Percentiles rank a stretch among this genome's conserved stretches.
Evolutionary conservation across 169 alveolate species (phyloP).

Genomic region (Theileria luwenshuni): DNA sequence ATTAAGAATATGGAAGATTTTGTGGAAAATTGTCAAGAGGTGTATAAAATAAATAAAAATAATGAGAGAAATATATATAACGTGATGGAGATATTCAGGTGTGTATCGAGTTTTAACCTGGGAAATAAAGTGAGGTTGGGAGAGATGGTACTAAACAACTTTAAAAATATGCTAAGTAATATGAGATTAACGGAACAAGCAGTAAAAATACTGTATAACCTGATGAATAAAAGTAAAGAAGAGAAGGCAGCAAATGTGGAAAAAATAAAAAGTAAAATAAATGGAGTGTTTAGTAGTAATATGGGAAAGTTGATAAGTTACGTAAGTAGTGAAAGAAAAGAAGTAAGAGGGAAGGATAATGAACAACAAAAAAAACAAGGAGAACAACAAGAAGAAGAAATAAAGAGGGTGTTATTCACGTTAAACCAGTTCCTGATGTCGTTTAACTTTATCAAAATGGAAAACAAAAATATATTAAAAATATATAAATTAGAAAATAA

Average conservation of each 20-base stretch:
- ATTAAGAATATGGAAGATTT: constrained; percentile 2
- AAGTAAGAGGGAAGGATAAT: background rate
- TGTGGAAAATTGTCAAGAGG: background rate
- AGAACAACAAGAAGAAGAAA: too few relatives aligned
- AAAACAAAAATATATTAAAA: background rate
- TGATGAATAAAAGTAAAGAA: background rate
- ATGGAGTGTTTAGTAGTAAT: background rate
- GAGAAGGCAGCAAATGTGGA: background rate
- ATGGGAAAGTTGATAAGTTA: background rate
- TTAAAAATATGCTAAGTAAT: background rate
- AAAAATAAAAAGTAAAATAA: background rate
- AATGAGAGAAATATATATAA: background rate
- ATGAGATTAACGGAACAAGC: background rate
- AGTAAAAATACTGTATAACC: background rate
- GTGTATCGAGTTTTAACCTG: background rate
- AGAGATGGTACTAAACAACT: background rate
- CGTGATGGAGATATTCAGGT: background rate
- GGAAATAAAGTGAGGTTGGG: background rate
- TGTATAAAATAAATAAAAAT: constrained; percentile 1
- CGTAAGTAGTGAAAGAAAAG: background rate
- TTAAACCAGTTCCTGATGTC: constrained; percentile 1
- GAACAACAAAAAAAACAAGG: background rate
- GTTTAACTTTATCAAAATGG: constrained; percentile 11
- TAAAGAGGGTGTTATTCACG: background rate
- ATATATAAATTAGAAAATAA: background rate